Evolutionary conservation across 768 basidiomycete genomes (phyloP).

Genomic region (Lentinula sp.): DNA sequence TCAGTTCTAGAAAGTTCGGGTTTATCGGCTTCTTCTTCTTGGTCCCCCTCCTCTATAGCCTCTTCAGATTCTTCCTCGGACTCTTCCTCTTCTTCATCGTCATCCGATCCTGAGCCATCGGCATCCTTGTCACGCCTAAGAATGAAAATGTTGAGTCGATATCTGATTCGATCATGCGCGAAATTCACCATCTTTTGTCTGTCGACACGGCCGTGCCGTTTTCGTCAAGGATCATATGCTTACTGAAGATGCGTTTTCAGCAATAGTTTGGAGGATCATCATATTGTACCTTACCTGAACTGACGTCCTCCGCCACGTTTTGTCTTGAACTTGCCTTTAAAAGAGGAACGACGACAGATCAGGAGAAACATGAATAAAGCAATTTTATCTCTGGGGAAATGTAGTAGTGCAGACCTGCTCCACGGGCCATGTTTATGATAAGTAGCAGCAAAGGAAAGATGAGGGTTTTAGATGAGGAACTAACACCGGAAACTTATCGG

Average conservation of each 20-base stretch:
- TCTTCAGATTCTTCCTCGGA: slow-evolving; percentile 33
- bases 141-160: slow-evolving; percentile 27
- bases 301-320: slow-evolving; percentile 84
- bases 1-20: slow-evolving; percentile 67
- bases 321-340: slow-evolving; percentile 72
- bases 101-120: slow-evolving; percentile 37
- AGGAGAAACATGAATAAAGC: not conserved
- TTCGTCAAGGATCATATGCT: slow-evolving; percentile 52
- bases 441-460: not conserved
- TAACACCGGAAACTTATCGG: not conserved
- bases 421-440: slow-evolving; percentile 36
- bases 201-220: slow-evolving; percentile 48
- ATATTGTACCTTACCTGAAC: slow-evolving; percentile 50
- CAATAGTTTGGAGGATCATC: not conserved
- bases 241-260: slow-evolving; percentile 27
- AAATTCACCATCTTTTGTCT: slow-evolving; percentile 38
- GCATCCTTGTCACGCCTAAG: slow-evolving; percentile 37
- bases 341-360: not conserved
- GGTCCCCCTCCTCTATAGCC: slow-evolving; percentile 38
- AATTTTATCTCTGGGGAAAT: not conserved
- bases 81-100: slow-evolving; percentile 31
- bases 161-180: slow-evolving; percentile 10
- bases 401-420: slow-evolving; percentile 30
- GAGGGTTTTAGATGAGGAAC: not conserved
- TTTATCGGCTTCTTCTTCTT: slow-evolving; percentile 28